These are phyloP conservation scores for Nothophoma quercina DNA, from an alignment of 2,329 filamentous ascomycete species.

Conservation along the genomic window DNA sequence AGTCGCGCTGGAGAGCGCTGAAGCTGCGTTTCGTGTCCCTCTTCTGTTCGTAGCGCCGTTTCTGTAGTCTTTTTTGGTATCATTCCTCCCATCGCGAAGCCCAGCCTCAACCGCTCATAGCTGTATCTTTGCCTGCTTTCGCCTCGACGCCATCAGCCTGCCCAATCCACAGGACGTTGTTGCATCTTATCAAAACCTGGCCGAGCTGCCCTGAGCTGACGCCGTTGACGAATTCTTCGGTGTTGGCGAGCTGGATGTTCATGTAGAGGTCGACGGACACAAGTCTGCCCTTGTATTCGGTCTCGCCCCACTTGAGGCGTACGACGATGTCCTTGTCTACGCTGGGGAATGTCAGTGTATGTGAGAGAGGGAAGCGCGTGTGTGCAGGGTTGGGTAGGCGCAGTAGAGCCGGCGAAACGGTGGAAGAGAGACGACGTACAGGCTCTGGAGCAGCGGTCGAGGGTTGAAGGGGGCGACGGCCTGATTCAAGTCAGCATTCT, in stretches of 20 bases:
- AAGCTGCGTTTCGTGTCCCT: conserved; percentile 10
- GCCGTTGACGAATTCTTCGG: conserved; percentile 90
- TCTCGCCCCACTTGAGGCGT: conserved; percentile 96
- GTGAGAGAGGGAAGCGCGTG: not conserved
- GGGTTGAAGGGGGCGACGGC: conserved; percentile 88
- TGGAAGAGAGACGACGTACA: conserved; percentile 63
- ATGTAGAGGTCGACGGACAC: conserved; percentile 98
- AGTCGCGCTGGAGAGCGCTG: not conserved
- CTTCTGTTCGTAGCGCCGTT: not conserved
- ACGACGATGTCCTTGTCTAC: conserved; percentile 92
- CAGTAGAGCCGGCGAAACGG: no score
- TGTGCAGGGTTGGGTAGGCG: not conserved
- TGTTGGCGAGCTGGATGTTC: conserved; percentile 92
- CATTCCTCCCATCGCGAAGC: not conserved
- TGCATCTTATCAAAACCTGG: conserved; percentile 94
- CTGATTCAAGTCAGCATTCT: conserved; percentile 29
- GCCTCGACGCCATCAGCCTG: conserved; percentile 59
- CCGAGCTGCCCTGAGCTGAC: conserved; percentile 86
- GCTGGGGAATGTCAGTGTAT: conserved; percentile 53
- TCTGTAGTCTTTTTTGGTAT: not conserved
- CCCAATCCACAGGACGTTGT: conserved; percentile 95
- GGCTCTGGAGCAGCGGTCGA: conserved; percentile 91
- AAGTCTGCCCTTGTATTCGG: conserved; percentile 93
- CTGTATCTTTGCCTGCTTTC: conserved; percentile 49
- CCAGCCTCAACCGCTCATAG: conserved; percentile 49